Conservation (phyloP, 2,329 filamentous ascomycete genomes). For the Trichoderma afroharzianum region DNA sequence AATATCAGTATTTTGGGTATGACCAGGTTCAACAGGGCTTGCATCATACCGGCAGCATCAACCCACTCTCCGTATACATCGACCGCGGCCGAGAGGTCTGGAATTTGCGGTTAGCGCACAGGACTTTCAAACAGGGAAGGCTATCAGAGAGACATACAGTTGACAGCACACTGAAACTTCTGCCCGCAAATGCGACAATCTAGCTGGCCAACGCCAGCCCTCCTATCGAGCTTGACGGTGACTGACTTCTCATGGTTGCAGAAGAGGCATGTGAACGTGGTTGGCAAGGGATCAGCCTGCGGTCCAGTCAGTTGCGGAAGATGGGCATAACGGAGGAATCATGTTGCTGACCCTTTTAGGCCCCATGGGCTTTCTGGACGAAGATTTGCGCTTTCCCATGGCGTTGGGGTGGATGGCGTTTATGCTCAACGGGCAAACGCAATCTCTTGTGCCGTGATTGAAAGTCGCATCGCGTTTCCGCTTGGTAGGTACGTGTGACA, state of each 20-base stretch:
- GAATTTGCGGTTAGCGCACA: conserved; percentile 18
- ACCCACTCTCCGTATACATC: conserved; percentile 99
- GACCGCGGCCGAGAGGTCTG: conserved; percentile 84
- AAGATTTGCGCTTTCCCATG: conserved; percentile 95
- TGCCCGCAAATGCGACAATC: conserved; percentile 93
- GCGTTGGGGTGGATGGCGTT: conserved; percentile 17
- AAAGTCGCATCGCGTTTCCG: conserved; percentile 14
- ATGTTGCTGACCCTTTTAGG: conserved; percentile 66
- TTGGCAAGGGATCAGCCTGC: conserved; percentile 65
- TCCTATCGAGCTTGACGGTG: conserved; percentile 89
- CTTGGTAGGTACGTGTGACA: conserved; percentile 2
- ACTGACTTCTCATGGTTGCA: conserved; percentile 97
- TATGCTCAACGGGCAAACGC: not conserved
- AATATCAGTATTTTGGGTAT: conserved; percentile 20
- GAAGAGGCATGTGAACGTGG: conserved; percentile 93
- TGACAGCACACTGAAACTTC: conserved; percentile 87
- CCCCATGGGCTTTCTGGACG: conserved; percentile 73
- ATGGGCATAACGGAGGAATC: not conserved
- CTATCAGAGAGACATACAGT: conserved; percentile 58
- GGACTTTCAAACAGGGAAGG: conserved; percentile 13
- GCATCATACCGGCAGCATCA: conserved; percentile 64
- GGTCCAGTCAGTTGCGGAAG: not conserved
- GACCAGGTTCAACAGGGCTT: not conserved
- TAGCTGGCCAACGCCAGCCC: conserved; percentile 77
- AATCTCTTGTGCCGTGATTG: conserved; percentile 6